A percentile compares a stretch with the other conserved stretches of the same genome.
phyloP scores from a whole-genome alignment of 306 rosid genomes.

The Cucumis cinereus region DNA sequence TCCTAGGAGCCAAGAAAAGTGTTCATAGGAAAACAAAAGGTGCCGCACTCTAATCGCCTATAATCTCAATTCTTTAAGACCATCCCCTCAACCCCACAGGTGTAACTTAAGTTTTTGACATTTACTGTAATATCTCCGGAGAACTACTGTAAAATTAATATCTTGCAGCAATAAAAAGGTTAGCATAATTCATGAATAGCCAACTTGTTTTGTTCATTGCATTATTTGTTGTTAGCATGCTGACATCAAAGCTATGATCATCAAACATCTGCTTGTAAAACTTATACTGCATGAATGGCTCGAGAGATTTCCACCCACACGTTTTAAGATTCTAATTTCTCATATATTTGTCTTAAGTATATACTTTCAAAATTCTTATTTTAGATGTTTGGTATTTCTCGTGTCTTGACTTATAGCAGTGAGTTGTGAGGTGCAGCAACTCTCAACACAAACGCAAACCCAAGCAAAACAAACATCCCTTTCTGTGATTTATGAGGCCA shows the following conservation, averaged over 20 bases:
- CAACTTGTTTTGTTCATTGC: background rate
- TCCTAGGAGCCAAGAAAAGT: background rate
- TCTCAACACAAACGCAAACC: background rate
- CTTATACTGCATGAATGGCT: background rate
- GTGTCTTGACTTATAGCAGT: background rate
- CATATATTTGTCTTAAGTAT: background rate
- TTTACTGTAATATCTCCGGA: background rate
- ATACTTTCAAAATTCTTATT: background rate
- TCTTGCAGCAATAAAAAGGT: background rate
- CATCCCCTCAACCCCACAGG: background rate
- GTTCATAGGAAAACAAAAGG: background rate
- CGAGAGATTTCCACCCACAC: background rate
- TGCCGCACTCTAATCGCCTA: background rate
- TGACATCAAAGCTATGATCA: background rate
- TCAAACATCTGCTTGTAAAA: background rate
- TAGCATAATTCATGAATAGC: background rate
- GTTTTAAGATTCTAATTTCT: background rate
- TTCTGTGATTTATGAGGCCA: slow-evolving; percentile 3
- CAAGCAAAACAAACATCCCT: background rate
- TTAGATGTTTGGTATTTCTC: background rate
- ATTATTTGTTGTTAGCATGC: background rate
- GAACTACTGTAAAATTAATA: background rate
- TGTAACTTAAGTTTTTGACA: background rate
- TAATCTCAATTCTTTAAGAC: background rate
- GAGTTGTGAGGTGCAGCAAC: background rate